Evolutionary conservation across 768 basidiomycete species (phyloP).

Genomic region (Punctularia strigosozonata): DNA sequence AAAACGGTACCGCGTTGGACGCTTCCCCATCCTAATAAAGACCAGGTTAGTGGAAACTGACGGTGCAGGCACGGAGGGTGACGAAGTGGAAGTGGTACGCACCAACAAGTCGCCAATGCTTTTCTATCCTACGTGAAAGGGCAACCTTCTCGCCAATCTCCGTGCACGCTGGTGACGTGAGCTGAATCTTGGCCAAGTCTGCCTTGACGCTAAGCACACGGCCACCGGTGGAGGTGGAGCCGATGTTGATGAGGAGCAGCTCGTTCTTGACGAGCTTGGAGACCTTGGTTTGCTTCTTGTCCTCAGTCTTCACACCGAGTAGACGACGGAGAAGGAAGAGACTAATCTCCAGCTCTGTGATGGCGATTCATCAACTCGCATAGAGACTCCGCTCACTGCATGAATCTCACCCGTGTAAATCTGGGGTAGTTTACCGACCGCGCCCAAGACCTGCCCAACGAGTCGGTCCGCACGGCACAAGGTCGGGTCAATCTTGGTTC

Average conservation of each 20-base stretch:
- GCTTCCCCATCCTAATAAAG: constrained; percentile 50
- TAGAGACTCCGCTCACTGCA: neutral
- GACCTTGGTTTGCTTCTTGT: constrained; percentile 97
- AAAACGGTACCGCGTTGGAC: constrained; percentile 77
- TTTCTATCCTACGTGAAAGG: constrained; percentile 87
- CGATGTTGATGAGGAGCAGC: constrained; percentile 92
- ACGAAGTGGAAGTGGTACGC: constrained; percentile 20
- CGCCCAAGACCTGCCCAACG: constrained; percentile 92
- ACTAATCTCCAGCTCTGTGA: constrained; percentile 76
- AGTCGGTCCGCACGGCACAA: constrained; percentile 94
- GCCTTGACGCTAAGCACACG: constrained; percentile 91
- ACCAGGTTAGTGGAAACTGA: constrained; percentile 1
- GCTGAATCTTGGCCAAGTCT: constrained; percentile 86
- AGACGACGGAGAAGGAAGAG: constrained; percentile 91
- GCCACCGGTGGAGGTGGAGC: constrained; percentile 94
- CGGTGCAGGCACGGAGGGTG: neutral
- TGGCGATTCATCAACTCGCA: neutral
- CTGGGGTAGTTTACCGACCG: constrained; percentile 86
- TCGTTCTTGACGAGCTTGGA: constrained; percentile 87
- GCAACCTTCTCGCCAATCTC: constrained; percentile 98
- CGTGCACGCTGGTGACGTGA: constrained; percentile 92
- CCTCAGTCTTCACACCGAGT: constrained; percentile 97
- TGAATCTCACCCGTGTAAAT: constrained; percentile 68
- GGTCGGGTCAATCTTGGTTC: constrained; percentile 93
- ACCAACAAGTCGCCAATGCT: constrained; percentile 97